Evolutionary conservation across 768 basidiomycete species (phyloP), one percentile per base, ranked within the genome.

Genomic region (Trametes coccinea): DNA sequence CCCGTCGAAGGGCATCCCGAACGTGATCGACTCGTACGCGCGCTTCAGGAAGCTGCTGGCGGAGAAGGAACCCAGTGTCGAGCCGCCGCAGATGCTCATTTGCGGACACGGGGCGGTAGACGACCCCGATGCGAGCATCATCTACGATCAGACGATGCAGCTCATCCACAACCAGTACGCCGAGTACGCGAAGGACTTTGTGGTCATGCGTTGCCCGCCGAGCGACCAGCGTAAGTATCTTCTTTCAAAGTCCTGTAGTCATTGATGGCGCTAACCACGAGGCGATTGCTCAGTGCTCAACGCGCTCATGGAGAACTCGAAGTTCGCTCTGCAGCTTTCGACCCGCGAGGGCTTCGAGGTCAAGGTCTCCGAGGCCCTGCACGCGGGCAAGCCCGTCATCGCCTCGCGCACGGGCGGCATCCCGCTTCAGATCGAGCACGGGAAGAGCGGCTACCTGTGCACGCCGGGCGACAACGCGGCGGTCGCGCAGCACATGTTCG

Each of bases 321-420:
- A 91, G 78, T 88, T 95, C 60, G 94, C 92, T 4, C 83, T 93
- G 51, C 95, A 98, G 74, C 85, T 98, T 47, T 94, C 92, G 53
- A 89, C 90, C 47, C 89, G 94, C 59, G 95, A 98, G 77, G 95
- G 95, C 31, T 98, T 97, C 77, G 95, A 98, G 71, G 93, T 98
- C 76, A 98, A 98, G 75, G 94, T 95, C 52, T 94, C 93, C 49
- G 93, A 96, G 77, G 93, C 92, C n/a, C 80, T 98, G 54, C 92
- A 95, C 74, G 86, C 92, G 33, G 90, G 90, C 62, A 90, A 90
- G 64, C 94, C 94, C 34, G 81, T 95, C 69, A 83, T 98, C 68
- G 92, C 92, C 7, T 87, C 81, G 53, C 81, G 80, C 59, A 95
- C 95, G 4, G 95, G 95, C 60, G 95, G 95, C 67, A 96, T 98